Conservation (phyloP, 768 basidiomycete genomes). For the Strobilomyces dryophilus region DNA sequence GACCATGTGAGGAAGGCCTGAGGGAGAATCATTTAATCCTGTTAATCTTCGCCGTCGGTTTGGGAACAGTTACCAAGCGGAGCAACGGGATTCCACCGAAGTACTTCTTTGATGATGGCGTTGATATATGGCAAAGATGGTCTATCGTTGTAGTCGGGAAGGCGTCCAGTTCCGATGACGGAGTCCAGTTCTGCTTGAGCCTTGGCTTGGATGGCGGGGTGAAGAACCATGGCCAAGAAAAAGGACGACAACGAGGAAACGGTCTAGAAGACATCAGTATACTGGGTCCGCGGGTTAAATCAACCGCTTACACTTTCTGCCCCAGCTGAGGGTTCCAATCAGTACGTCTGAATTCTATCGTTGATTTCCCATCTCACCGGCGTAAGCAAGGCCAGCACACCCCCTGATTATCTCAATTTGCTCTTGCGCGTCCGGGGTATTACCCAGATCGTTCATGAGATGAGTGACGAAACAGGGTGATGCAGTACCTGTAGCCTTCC, state of each 20-base stretch:
- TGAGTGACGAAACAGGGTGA: slow-evolving; percentile 31
- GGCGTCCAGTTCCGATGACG: slow-evolving; percentile 25
- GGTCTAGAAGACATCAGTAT: slow-evolving; percentile 16
- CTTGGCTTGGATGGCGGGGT: slow-evolving; percentile 27
- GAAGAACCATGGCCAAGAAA: slow-evolving; percentile 29
- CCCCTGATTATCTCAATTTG: slow-evolving; percentile 36
- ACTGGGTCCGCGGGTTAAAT: not conserved
- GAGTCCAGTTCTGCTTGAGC: slow-evolving; percentile 28
- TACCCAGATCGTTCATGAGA: slow-evolving; percentile 20
- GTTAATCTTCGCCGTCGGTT: slow-evolving; percentile 8
- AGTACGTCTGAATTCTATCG: slow-evolving; percentile 1
- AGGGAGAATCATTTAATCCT: slow-evolving; percentile 6
- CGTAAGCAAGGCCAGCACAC: slow-evolving; percentile 46
- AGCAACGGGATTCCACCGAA: slow-evolving; percentile 32
- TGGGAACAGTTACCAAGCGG: slow-evolving; percentile 28
- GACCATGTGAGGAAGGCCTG: slow-evolving; percentile 32
- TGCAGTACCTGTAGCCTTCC: slow-evolving; percentile 23
- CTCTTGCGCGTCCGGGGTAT: slow-evolving; percentile 9
- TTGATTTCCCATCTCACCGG: slow-evolving; percentile 28
- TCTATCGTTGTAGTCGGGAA: slow-evolving; percentile 31
- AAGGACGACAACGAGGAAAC: slow-evolving; percentile 30
- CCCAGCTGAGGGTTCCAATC: slow-evolving; percentile 29
- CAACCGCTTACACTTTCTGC: slow-evolving; percentile 33
- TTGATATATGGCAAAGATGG: slow-evolving; percentile 23
- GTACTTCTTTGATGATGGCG: slow-evolving; percentile 29